phyloP scores from a whole-genome alignment of 1,284 basidiomycete species.

The Tausonia pullulans region DNA sequence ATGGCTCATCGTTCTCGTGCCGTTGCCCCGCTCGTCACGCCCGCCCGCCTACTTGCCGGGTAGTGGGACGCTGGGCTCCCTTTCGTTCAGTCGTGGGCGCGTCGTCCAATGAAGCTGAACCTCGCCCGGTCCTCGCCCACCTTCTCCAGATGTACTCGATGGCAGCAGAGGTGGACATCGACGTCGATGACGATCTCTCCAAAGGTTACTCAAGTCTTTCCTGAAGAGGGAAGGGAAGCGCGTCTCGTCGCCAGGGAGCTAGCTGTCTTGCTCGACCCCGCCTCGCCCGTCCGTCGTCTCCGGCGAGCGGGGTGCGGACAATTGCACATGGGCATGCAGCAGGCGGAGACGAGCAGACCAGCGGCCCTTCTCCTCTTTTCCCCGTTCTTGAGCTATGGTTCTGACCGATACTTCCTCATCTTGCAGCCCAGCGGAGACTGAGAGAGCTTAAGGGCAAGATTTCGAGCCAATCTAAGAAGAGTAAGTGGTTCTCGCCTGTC shows the following conservation, averaged over 20 bases:
- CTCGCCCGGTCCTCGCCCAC: no score
- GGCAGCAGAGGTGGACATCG: conserved; percentile 96
- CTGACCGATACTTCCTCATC: neutral
- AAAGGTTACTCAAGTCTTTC: conserved; percentile 45
- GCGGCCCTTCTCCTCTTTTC: no score
- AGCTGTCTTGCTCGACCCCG: no score
- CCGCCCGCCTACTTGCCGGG: no score
- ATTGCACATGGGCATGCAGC: no score
- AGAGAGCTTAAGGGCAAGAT: conserved; percentile 95
- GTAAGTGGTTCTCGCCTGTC: no score
- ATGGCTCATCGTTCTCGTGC: neutral
- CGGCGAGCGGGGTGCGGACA: neutral
- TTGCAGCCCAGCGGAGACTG: conserved; percentile 80
- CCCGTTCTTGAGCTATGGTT: no score
- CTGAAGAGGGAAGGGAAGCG: no score
- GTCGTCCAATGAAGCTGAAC: neutral
- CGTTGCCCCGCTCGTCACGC: neutral
- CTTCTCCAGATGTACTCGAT: conserved; percentile 63
- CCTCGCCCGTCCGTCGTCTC: neutral
- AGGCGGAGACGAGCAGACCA: no score
- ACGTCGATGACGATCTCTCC: conserved; percentile 94
- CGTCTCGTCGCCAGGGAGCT: no score
- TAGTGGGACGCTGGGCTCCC: no score
- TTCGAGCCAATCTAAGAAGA: conserved; percentile 97
- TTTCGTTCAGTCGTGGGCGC: neutral